Evolutionary conservation across 495 filamentous ascomycete species (phyloP), one percentile per base, ranked within the genome.

Genomic region (Aspergillus diversus): DNA sequence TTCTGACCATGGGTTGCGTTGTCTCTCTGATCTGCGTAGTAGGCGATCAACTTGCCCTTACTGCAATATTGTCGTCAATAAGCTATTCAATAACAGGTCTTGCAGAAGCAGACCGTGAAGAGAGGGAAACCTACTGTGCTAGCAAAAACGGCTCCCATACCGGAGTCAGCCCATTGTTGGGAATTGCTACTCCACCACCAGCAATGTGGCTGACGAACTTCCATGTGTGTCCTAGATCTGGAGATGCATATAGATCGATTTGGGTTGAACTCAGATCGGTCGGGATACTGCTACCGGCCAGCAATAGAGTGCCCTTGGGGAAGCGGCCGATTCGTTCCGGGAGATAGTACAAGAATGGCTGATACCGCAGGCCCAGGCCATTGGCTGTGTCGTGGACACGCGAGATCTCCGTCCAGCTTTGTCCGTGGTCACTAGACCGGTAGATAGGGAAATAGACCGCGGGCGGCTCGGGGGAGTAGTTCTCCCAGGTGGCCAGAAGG

Each of bases 141-240:
- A 90, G 64, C 17, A 91, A 69, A 68, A 87, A 89, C 0, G 89
- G 89, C 71, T 92, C 89, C 89, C 89, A 91, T 6, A 91, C 82
- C 3, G 88, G 86, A 0, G 86, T 88, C 42, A 82, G 57, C 5
- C 87, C 88, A 69, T 90, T 89, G 58, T 81, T 75, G 0, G 89
- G 86, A 21, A 75, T 66, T 0, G 87, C 86, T 48, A 77, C 77
- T 13, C 88, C 89, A 12, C 88, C 89, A n/a, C 76, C 69, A 2
- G 87, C 88, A 51, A 90, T 83, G 65, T 86, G 81, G 49, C 82
- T 86, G 46, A 90, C 77, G 61, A 91, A 92, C 32, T 84, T 68
- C 88, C 88, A 92, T 5, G 83, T 87, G 35, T 68, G 58, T 13
- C 85, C 89, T 49, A 74, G 69, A 69, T 92, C 86, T 7, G 69